Percentiles rank a stretch among this genome's conserved stretches.
phyloP scores from a whole-genome alignment of 179 eudicot genomes.

The Silene vulgaris region DNA sequence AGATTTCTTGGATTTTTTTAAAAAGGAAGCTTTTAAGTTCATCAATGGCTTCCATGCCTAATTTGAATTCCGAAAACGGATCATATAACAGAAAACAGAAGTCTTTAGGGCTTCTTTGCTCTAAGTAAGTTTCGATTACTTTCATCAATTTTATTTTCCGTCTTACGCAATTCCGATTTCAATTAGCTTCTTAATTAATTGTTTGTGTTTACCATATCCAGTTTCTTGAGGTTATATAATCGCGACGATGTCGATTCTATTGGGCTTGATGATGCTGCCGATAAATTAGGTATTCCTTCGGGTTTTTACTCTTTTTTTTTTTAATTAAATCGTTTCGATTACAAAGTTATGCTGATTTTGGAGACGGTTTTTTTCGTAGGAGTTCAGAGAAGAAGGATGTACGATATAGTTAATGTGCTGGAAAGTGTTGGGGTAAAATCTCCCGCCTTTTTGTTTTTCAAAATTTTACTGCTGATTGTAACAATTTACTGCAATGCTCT shows the following conservation, averaged over 20 bases:
- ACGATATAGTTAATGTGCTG: conserved; percentile 88
- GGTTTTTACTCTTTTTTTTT: neutral
- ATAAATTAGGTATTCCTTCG: conserved; percentile 46
- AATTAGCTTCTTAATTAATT: neutral
- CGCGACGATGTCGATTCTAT: conserved; percentile 76
- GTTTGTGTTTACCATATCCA: conserved; percentile 23
- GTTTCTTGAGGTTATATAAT: conserved; percentile 82
- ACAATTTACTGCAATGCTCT: no score
- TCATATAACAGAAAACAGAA: conserved; percentile 63
- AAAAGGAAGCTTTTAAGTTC: neutral
- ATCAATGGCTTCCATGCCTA: conserved; percentile 31
- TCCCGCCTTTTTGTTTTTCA: neutral
- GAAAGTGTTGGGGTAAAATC: conserved; percentile 91
- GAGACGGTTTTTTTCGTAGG: conserved; percentile 37
- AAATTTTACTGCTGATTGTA: neutral
- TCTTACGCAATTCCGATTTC: neutral
- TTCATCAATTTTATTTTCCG: neutral
- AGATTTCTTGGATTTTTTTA: neutral
- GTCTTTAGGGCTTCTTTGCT: conserved; percentile 77
- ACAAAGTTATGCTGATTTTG: neutral
- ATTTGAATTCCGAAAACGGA: conserved; percentile 26
- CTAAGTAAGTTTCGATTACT: conserved; percentile 42
- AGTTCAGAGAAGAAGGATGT: conserved; percentile 97
- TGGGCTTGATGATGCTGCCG: conserved; percentile 89
- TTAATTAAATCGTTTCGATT: neutral